These are phyloP conservation scores for Emericellopsis cladophorae DNA, from an alignment of 2,329 filamentous ascomycete species.

Conservation along the genomic window DNA sequence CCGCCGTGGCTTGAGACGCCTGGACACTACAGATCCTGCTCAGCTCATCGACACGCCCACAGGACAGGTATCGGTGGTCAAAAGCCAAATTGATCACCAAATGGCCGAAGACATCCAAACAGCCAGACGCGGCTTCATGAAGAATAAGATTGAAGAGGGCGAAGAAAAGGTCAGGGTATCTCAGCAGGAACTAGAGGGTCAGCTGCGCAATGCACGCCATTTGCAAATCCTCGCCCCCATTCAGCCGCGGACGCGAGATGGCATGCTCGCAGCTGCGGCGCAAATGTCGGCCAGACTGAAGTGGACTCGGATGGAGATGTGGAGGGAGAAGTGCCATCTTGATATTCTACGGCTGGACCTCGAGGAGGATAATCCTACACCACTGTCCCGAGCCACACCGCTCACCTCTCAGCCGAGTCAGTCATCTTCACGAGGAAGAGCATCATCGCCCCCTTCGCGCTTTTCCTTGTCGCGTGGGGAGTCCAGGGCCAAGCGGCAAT, in stretches of 20 bases:
- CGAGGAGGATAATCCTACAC: slow-evolving; percentile 50
- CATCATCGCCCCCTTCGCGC: slow-evolving; percentile 14
- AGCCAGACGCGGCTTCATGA: slow-evolving; percentile 72
- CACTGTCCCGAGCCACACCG: slow-evolving; percentile 8
- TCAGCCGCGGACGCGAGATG: slow-evolving; percentile 77
- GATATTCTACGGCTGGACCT: slow-evolving; percentile 80
- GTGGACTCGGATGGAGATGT: slow-evolving; percentile 90
- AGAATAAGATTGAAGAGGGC: slow-evolving; percentile 69
- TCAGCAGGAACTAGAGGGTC: slow-evolving; percentile 68
- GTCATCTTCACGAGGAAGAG: slow-evolving; percentile 9
- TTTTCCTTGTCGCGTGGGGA: slow-evolving; percentile 10
- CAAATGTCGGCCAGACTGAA: slow-evolving; percentile 79
- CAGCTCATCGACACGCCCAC: slow-evolving; percentile 55
- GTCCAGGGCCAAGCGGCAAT: slow-evolving; percentile 11
- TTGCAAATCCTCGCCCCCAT: slow-evolving; percentile 81
- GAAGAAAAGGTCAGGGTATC: slow-evolving; percentile 63
- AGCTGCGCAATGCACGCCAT: slow-evolving; percentile 82
- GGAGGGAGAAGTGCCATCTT: slow-evolving; percentile 79
- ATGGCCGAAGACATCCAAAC: slow-evolving; percentile 78
- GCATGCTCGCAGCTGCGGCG: slow-evolving; percentile 72
- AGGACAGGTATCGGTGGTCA: slow-evolving; percentile 62
- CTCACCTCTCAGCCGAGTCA: slow-evolving; percentile 11
- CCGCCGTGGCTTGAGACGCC: slow-evolving; percentile 56
- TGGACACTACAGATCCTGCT: slow-evolving; percentile 49
- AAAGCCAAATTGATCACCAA: slow-evolving; percentile 63